phyloP scores from a whole-genome alignment of 108 stramenopile genomes.

The Stephanodiscus minutulus region DNA sequence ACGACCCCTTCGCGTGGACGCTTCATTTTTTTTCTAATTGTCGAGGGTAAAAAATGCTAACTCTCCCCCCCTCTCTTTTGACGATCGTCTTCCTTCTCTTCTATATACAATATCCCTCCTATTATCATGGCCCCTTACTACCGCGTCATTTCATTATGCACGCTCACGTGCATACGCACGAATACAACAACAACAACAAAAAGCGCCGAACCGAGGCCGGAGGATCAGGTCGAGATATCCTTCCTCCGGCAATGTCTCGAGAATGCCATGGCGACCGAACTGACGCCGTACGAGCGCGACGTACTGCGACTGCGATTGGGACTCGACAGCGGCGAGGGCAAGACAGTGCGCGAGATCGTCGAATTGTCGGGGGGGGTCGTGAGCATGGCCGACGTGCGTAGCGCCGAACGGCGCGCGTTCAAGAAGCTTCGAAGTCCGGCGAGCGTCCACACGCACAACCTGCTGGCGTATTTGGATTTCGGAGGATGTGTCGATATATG shows the following conservation, averaged over 20 bases:
- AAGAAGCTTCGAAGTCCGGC: slow-evolving; percentile 72
- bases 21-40: too few species aligned
- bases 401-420: slow-evolving; percentile 61
- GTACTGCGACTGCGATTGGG: slow-evolving; percentile 77
- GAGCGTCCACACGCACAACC: slow-evolving; percentile 61
- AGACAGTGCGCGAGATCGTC: slow-evolving; percentile 66
- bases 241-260: slow-evolving; percentile 79
- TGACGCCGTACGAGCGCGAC: slow-evolving; percentile 84
- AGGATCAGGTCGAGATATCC: slow-evolving; percentile 75
- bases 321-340: slow-evolving; percentile 73
- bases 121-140: too few species aligned
- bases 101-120: neutral
- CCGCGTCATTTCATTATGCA: too few species aligned
- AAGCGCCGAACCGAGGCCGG: slow-evolving; percentile 56
- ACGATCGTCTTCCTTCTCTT: neutral
- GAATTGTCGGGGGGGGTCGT: slow-evolving; percentile 63
- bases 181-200: neutral
- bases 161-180: too few species aligned
- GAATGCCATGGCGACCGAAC: slow-evolving; percentile 80
- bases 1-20: too few species aligned
- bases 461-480: slow-evolving; percentile 68
- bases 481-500: neutral
- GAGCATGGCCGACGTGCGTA: slow-evolving; percentile 56
- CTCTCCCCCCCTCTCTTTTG: neutral
- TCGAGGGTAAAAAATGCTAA: too few species aligned